Evolutionary conservation across 306 rosid genomes (phyloP), one percentile per base, ranked within the genome.

Genomic region (Vicia sativa): DNA sequence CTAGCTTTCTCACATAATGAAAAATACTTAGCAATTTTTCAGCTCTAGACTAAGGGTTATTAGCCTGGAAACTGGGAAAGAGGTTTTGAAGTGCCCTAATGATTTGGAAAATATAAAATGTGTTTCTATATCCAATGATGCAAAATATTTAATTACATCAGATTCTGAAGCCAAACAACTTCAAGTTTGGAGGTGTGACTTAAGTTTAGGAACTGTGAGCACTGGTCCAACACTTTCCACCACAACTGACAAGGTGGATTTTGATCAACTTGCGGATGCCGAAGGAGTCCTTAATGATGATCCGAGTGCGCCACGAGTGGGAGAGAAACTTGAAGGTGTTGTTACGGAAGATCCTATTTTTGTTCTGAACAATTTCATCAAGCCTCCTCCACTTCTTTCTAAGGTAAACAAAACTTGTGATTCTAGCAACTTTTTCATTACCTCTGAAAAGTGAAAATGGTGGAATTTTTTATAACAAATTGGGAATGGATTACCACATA

Each of bases 301-400:
- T 73, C 21, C 54, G 53, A 78, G 61, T 44, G 93, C 87, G 57
- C 96, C 89, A 56, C 87, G 90, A 65, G 87, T 87, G 91, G 96
- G 95, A 64, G 96, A 91, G 72, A 91, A 82, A 73, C 95, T 87
- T 69, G 88, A n/a, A n/a, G n/a, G n/a, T n/a, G n/a, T n/a, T n/a
- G n/a, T n/a, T n/a, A n/a, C n/a, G n/a, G n/a, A n/a, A n/a, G n/a
- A n/a, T n/a, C n/a, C n/a, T n/a, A n/a, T n/a, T n/a, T n/a, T n/a
- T n/a, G n/a, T n/a, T n/a, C n/a, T n/a, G n/a, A n/a, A n/a, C n/a
- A n/a, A n/a, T n/a, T n/a, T n/a, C n/a, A n/a, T n/a, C n/a, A n/a
- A n/a, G n/a, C n/a, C n/a, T n/a, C n/a, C n/a, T n/a, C n/a, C n/a
- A n/a, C n/a, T n/a, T n/a, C n/a, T n/a, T n/a, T n/a, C n/a, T n/a